Conservation (phyloP, 495 filamentous ascomycete species). For the Penicillium fimorum region DNA sequence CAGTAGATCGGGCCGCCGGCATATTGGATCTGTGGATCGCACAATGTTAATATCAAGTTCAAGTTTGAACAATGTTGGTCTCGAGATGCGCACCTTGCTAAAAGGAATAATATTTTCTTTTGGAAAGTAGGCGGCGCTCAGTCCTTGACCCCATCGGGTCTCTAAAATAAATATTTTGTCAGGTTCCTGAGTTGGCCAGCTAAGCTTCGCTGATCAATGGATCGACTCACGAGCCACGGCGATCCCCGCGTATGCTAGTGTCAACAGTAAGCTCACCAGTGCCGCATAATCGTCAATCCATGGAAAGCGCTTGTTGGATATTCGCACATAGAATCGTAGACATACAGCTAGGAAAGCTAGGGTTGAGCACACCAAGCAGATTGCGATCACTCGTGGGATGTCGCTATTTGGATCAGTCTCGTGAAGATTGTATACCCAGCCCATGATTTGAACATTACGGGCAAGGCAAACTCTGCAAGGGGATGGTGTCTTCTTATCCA, state of each 20-base stretch:
- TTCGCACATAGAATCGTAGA: slow-evolving; percentile 26
- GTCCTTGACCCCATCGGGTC: slow-evolving; percentile 32
- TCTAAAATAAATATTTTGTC: slow-evolving; percentile 16
- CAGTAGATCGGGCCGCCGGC: slow-evolving; percentile 31
- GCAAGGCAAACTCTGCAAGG: neutral
- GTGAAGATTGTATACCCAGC: slow-evolving; percentile 35
- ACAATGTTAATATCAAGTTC: neutral
- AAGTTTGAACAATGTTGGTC: too few relatives aligned
- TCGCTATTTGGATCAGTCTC: slow-evolving; percentile 22
- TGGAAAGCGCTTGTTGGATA: slow-evolving; percentile 15
- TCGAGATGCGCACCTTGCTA: slow-evolving; percentile 21
- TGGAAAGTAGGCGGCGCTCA: slow-evolving; percentile 23
- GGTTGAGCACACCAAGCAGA: slow-evolving; percentile 23
- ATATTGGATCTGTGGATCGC: slow-evolving; percentile 30
- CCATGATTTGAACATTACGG: slow-evolving; percentile 15
- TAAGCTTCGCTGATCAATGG: neutral
- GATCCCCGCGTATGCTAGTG: slow-evolving; percentile 20
- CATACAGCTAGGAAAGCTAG: slow-evolving; percentile 23
- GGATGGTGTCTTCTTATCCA: neutral
- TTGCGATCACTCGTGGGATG: slow-evolving; percentile 20
- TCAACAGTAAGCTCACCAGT: slow-evolving; percentile 23
- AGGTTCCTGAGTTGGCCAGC: neutral
- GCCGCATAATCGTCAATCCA: slow-evolving; percentile 34
- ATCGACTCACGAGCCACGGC: slow-evolving; percentile 27
- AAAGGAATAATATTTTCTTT: slow-evolving; percentile 26